Evolutionary conservation across 805 yeast species (phyloP).

Genomic region (Saturnispora gosingensis): DNA sequence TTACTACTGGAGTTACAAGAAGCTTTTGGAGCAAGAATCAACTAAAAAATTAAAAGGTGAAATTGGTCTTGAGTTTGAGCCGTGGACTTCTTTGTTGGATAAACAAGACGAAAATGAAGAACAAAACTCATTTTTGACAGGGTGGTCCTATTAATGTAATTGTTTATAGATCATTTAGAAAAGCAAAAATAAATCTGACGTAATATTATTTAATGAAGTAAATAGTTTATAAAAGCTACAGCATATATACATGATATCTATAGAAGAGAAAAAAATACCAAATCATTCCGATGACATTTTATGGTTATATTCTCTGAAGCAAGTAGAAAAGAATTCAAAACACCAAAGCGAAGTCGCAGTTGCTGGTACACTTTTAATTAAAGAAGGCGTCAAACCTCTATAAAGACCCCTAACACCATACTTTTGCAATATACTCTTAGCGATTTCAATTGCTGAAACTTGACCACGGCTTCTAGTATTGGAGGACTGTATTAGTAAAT

Average conservation of each 20-base stretch:
- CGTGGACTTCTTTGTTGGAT: conserved; percentile 33
- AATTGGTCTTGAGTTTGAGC: conserved; percentile 72
- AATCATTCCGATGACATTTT: background rate
- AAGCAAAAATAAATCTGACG: background rate
- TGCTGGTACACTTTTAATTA: conserved; percentile 75
- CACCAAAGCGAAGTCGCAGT: conserved; percentile 32
- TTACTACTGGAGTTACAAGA: conserved; percentile 77
- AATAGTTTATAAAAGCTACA: background rate
- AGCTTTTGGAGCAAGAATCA: conserved; percentile 54
- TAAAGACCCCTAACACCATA: conserved; percentile 69
- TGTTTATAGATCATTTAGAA: background rate
- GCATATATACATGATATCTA: background rate
- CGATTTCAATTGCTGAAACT: conserved; percentile 13
- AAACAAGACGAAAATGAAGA: conserved; percentile 18
- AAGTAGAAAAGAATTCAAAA: conserved; percentile 25
- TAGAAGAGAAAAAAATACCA: background rate
- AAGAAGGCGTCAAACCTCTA: conserved; percentile 61
- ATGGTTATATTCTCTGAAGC: conserved; percentile 12
- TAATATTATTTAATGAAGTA: background rate
- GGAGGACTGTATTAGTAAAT: conserved; percentile 5
- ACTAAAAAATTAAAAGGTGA: conserved; percentile 58
- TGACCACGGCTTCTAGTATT: background rate
- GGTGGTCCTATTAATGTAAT: conserved; percentile 7
- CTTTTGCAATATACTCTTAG: conserved; percentile 32
- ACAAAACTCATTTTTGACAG: conserved; percentile 8